These are phyloP conservation scores for Fusarium guadeloupense DNA, from an alignment of 2,329 filamentous ascomycete species.

Conservation along the genomic window DNA sequence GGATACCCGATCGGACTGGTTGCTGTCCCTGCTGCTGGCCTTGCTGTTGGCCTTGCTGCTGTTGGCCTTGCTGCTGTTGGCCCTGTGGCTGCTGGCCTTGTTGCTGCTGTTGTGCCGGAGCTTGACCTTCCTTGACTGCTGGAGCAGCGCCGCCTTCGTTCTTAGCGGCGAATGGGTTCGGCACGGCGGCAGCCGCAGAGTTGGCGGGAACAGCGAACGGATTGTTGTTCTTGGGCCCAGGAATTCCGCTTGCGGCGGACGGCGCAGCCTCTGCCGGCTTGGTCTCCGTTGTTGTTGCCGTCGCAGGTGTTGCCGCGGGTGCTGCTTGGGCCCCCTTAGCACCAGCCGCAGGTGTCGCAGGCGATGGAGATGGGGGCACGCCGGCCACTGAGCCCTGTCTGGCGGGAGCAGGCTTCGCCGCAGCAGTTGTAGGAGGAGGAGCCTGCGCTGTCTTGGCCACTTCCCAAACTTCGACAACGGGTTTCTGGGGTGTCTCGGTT, in stretches of 20 bases:
- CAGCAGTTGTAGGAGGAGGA: constrained; percentile 39
- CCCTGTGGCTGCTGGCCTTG: constrained; percentile 25
- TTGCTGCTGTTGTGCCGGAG: constrained; percentile 23
- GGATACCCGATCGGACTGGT: constrained; percentile 50
- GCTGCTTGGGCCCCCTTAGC: constrained; percentile 18
- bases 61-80: constrained; percentile 28
- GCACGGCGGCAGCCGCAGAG: constrained; percentile 16
- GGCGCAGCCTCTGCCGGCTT: constrained; percentile 30
- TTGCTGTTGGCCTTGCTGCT: constrained; percentile 26
- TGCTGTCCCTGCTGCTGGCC: constrained; percentile 21
- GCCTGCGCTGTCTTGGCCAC: constrained; percentile 68
- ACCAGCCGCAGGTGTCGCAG: constrained; percentile 32
- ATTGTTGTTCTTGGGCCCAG: constrained; percentile 42
- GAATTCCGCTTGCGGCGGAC: constrained; percentile 33
- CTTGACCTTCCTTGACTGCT: constrained; percentile 26
- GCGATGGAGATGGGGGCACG: constrained; percentile 35
- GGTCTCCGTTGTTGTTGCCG: constrained; percentile 22
- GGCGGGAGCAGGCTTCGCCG: constrained; percentile 37
- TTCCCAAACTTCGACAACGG: constrained; percentile 88
- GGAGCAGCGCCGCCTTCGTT: constrained; percentile 24
- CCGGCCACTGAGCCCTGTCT: constrained; percentile 37
- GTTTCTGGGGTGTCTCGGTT: constrained; percentile 82
- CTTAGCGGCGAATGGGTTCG: constrained; percentile 45
- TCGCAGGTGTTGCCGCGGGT: constrained; percentile 25
- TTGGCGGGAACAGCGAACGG: constrained; percentile 46